phyloP scores from a whole-genome alignment of 352 stramenopile species.

The Vaucheria bursata region DNA sequence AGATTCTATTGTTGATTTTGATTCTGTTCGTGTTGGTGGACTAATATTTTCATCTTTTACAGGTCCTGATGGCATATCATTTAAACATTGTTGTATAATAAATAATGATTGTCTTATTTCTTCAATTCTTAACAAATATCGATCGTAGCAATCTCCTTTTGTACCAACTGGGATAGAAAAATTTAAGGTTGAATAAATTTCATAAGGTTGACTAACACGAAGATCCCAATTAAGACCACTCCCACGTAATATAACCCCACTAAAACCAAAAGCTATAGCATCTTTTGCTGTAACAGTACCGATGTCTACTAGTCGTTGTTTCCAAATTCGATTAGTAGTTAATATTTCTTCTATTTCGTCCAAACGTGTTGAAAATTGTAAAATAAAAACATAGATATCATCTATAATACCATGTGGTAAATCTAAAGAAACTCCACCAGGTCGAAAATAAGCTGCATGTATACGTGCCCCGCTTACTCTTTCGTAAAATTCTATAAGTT shows the following conservation, averaged over 20 bases:
- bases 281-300: no score
- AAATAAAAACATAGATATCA: slow-evolving; percentile 45
- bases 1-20: neutral
- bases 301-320: no score
- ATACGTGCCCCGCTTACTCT: slow-evolving; percentile 42
- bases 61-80: slow-evolving; percentile 42
- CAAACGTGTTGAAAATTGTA: no score
- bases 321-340: no score
- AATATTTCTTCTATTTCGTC: no score
- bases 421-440: slow-evolving; percentile 35
- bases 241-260: no score
- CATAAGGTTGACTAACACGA: no score
- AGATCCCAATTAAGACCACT: no score
- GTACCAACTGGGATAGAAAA: no score
- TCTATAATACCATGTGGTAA: slow-evolving; percentile 46
- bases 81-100: slow-evolving; percentile 47
- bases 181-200: no score
- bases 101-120: slow-evolving; percentile 44
- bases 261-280: no score
- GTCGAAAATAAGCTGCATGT: slow-evolving; percentile 46
- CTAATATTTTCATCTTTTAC: slow-evolving; percentile 11
- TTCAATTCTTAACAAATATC: slow-evolving; percentile 45
- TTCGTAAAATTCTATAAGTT: slow-evolving; percentile 51
- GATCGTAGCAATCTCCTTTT: slow-evolving; percentile 48
- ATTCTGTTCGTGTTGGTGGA: neutral